These are phyloP conservation scores for Claviceps purpurea DNA, from an alignment of 2,329 filamentous ascomycete species.

Conservation along the genomic window DNA sequence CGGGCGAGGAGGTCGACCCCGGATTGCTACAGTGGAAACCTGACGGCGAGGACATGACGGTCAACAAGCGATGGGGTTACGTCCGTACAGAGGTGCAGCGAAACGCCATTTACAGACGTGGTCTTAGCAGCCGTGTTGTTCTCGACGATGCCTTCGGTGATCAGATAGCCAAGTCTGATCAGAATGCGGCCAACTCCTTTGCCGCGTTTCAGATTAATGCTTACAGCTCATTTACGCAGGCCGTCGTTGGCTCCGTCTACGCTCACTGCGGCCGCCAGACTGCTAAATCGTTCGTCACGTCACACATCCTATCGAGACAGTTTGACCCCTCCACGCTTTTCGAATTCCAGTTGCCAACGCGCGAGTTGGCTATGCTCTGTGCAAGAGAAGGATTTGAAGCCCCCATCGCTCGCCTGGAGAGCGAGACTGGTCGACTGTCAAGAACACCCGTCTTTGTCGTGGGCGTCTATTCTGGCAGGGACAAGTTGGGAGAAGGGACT, in stretches of 20 bases:
- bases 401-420: slow-evolving; percentile 75
- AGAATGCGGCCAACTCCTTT: slow-evolving; percentile 10
- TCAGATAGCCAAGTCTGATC: slow-evolving; percentile 15
- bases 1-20: slow-evolving; percentile 82
- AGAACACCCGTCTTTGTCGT: slow-evolving; percentile 86
- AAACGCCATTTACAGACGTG: slow-evolving; percentile 41
- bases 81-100: slow-evolving; percentile 36
- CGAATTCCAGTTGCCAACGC: slow-evolving; percentile 68
- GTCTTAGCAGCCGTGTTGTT: slow-evolving; percentile 63
- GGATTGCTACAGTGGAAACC: slow-evolving; percentile 71
- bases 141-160: slow-evolving; percentile 81
- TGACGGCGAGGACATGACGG: slow-evolving; percentile 29
- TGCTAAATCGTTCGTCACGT: slow-evolving; percentile 70
- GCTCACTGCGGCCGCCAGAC: slow-evolving; percentile 66
- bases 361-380: slow-evolving; percentile 73
- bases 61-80: slow-evolving; percentile 36
- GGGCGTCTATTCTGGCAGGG: slow-evolving; percentile 79
- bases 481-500: slow-evolving; percentile 85
- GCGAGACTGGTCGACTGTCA: slow-evolving; percentile 77
- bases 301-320: slow-evolving; percentile 70
- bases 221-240: slow-evolving; percentile 65
- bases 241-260: slow-evolving; percentile 74
- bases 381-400: slow-evolving; percentile 77
- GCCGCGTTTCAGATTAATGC: slow-evolving; percentile 56
- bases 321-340: slow-evolving; percentile 70